These are phyloP conservation scores for thale cress (Arabidopsis thaliana) DNA, from an alignment of 345 rosid species.

Conservation along the genomic window TAIR10.1 NC_003071.7:8132501-8133000, in stretches of 20 bases:
- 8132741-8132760: constrained; percentile 77
- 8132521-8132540: constrained; percentile 71
- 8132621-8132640: constrained; percentile 35
- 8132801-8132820: constrained; percentile 21
- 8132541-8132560: constrained; percentile 70
- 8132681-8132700: constrained; percentile 58
- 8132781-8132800: neutral
- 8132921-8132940: constrained; percentile 90
- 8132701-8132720: constrained; percentile 50
- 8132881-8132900: constrained; percentile 83
- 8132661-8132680: constrained; percentile 48
- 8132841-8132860: neutral
- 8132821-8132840: neutral
- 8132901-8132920: constrained; percentile 75
- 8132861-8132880: constrained; percentile 80
- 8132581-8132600: constrained; percentile 75
- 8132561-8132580: constrained; percentile 86
- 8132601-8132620: constrained; percentile 60
- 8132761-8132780: constrained; percentile 92
- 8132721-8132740: constrained; percentile 77
- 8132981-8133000: constrained; percentile 84
- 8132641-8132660: constrained; percentile 42
- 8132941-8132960: constrained; percentile 85
- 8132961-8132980: constrained; percentile 91
- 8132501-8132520: constrained; percentile 96